Evolutionary conservation across 2,329 filamentous ascomycete genomes (phyloP).

Genomic region (Scytalidium lignicola): DNA sequence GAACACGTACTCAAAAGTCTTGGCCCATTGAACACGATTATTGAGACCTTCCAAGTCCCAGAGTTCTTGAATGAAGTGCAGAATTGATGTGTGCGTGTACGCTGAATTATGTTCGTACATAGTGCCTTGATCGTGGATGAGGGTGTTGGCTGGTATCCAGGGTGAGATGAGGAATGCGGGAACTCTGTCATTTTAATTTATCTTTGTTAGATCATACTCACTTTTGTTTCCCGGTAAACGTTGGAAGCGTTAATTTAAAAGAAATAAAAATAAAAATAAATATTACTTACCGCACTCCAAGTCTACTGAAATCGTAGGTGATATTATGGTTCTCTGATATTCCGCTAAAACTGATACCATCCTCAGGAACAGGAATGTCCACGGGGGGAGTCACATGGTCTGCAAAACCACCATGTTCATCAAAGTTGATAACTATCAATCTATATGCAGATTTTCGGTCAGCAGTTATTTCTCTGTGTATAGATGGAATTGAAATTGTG

Average conservation of each 20-base stretch:
- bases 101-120: conserved; percentile 25
- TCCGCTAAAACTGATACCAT: conserved; percentile 27
- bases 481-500: too few relatives aligned
- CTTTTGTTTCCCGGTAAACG: too few relatives aligned
- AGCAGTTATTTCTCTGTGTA: background rate
- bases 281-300: conserved; percentile 29
- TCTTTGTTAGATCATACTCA: background rate
- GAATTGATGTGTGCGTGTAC: conserved; percentile 33
- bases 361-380: conserved; percentile 30
- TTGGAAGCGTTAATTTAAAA: too few relatives aligned
- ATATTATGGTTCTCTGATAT: conserved; percentile 27
- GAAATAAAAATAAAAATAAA: background rate
- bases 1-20: conserved; percentile 29
- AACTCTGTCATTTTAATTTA: conserved; percentile 15
- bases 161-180: conserved; percentile 33
- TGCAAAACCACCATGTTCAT: conserved; percentile 36
- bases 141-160: conserved; percentile 21
- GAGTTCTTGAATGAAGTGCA: conserved; percentile 35
- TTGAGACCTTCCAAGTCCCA: conserved; percentile 34
- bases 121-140: conserved; percentile 34
- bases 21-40: conserved; percentile 26
- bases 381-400: conserved; percentile 34
- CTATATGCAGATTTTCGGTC: conserved; percentile 10
- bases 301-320: conserved; percentile 33
- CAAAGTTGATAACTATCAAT: conserved; percentile 34